Conservation (phyloP, 2,329 filamentous ascomycete genomes). For the Dactylellina leptospora region DNA sequence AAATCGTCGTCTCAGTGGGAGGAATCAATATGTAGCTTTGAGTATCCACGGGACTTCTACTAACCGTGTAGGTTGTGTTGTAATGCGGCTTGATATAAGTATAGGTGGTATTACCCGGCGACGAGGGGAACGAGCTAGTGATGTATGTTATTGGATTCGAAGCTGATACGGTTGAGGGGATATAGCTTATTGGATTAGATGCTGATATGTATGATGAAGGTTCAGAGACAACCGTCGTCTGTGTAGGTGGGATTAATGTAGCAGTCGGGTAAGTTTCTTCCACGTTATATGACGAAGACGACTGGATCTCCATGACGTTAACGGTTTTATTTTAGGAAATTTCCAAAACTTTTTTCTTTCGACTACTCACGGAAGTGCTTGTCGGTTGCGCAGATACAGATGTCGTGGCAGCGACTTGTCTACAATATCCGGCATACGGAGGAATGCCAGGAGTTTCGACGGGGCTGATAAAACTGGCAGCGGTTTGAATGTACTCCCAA, state of each 20-base stretch:
- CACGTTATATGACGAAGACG: no score
- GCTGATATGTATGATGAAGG: slow-evolving; percentile 15
- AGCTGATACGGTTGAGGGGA: slow-evolving; percentile 6
- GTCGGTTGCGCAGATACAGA: slow-evolving; percentile 5
- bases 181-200: slow-evolving; percentile 17
- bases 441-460: slow-evolving; percentile 24
- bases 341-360: no score
- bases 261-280: no score
- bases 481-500: slow-evolving; percentile 34
- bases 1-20: no score
- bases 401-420: slow-evolving; percentile 9
- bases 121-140: background rate
- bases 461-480: slow-evolving; percentile 21
- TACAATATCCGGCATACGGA: slow-evolving; percentile 27
- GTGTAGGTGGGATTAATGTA: slow-evolving; percentile 13
- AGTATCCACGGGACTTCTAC: no score
- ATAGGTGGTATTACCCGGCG: slow-evolving; percentile 7
- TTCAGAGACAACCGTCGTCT: slow-evolving; percentile 17
- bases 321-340: no score
- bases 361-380: no score
- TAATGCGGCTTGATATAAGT: no score
- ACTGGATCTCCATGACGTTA: no score
- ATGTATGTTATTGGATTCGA: slow-evolving; percentile 25
- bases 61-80: no score
- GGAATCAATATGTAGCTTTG: no score